These are phyloP conservation scores for Heliocybe sulcata DNA, from an alignment of 1,284 basidiomycete species.

Conservation along the genomic window DNA sequence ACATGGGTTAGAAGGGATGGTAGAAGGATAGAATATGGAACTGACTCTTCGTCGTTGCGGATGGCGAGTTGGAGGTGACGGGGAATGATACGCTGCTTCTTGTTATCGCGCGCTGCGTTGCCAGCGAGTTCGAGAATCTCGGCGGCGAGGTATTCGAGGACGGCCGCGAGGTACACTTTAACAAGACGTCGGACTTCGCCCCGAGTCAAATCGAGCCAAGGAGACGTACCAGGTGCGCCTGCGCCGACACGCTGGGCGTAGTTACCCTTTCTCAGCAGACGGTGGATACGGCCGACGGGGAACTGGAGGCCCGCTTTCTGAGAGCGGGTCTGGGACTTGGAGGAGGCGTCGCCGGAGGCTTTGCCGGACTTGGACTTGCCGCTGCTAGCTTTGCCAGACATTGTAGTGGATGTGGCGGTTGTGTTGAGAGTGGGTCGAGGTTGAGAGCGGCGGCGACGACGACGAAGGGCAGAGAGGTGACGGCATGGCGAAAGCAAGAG, in stretches of 20 bases:
- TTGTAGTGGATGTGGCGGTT: conserved; percentile 16
- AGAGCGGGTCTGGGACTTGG: conserved; percentile 68
- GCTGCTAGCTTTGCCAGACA: conserved; percentile 39
- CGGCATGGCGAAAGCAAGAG: not conserved
- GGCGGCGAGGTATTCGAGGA: conserved; percentile 65
- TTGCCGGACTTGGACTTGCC: conserved; percentile 52
- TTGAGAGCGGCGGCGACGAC: conserved; percentile 11
- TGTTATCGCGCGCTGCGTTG: conserved; percentile 62
- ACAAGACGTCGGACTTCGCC: not conserved
- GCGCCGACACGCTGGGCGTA: conserved; percentile 56
- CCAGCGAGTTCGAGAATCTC: conserved; percentile 76
- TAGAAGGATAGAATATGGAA: conserved; percentile 18
- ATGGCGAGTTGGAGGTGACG: conserved; percentile 89
- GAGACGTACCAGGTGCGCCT: conserved; percentile 51
- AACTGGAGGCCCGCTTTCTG: conserved; percentile 81
- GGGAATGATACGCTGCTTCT: conserved; percentile 89
- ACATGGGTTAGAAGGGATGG: conserved; percentile 3
- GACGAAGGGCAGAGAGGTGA: conserved; percentile 13
- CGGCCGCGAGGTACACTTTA: conserved; percentile 71
- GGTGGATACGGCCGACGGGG: conserved; percentile 77
- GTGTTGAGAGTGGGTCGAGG: conserved; percentile 9
- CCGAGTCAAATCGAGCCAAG: not conserved
- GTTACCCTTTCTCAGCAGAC: conserved; percentile 65
- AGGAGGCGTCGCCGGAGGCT: conserved; percentile 31
- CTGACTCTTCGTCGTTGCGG: conserved; percentile 79